Evolutionary conservation across 495 filamentous ascomycete genomes (phyloP).

Genomic region (Coniosporium apollinis): DNA sequence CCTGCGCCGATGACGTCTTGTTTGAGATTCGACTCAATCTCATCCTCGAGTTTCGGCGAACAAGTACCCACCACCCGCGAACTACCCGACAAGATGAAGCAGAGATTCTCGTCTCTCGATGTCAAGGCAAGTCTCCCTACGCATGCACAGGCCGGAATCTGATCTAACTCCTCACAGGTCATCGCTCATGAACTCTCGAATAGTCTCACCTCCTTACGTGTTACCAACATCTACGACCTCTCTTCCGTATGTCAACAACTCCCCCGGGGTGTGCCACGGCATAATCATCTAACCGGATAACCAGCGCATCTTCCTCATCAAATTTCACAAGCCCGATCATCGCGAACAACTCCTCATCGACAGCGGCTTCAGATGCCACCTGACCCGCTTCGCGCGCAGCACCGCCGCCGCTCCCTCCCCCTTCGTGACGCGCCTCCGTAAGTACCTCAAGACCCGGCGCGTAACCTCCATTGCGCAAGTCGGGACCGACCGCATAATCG

Average conservation of each 20-base stretch:
- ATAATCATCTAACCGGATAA: slow-evolving; percentile 3
- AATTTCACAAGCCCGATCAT: slow-evolving; percentile 69
- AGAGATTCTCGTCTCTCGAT: slow-evolving; percentile 87
- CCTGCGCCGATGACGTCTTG: too few species aligned
- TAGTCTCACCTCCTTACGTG: slow-evolving; percentile 55
- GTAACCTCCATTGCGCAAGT: slow-evolving; percentile 70
- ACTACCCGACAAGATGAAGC: too few species aligned
- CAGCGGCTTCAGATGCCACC: slow-evolving; percentile 88
- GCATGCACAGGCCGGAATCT: not conserved
- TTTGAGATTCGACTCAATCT: too few species aligned
- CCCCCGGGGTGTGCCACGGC: too few species aligned
- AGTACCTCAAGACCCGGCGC: slow-evolving; percentile 70
- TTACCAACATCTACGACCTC: slow-evolving; percentile 90
- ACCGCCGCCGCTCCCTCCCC: slow-evolving; percentile 66
- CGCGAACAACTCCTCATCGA: slow-evolving; percentile 83
- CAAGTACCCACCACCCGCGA: too few species aligned
- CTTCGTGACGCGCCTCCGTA: slow-evolving; percentile 72
- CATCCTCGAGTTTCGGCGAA: too few species aligned
- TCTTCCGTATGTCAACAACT: slow-evolving; percentile 43
- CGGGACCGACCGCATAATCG: slow-evolving; percentile 84
- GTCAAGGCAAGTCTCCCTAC: slow-evolving; percentile 43
- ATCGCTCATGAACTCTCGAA: slow-evolving; percentile 80
- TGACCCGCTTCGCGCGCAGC: slow-evolving; percentile 73
- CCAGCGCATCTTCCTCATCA: slow-evolving; percentile 87
- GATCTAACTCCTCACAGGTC: slow-evolving; percentile 35